A percentile compares a stretch with the other conserved stretches of the same genome.
These are phyloP conservation scores for Fusarium citri DNA, from an alignment of 2,329 filamentous ascomycete species.

Conservation along the genomic window DNA sequence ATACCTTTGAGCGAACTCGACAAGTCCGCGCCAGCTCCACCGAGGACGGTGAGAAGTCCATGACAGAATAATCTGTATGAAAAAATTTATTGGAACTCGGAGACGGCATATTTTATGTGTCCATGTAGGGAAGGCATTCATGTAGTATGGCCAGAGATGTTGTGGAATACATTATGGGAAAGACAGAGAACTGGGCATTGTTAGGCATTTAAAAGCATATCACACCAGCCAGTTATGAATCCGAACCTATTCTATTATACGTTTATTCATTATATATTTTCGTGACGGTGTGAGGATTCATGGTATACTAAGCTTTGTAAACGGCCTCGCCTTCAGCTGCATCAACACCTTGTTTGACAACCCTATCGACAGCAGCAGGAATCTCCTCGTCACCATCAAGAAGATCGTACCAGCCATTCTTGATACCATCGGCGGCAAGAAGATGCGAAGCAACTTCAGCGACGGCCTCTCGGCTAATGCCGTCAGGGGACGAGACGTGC, in stretches of 20 bases:
- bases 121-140: neutral
- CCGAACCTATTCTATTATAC: neutral
- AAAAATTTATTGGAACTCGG: neutral
- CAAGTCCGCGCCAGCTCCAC: slow-evolving; percentile 9
- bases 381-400: slow-evolving; percentile 64
- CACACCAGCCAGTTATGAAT: neutral
- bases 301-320: slow-evolving; percentile 36
- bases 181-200: neutral
- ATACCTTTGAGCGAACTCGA: slow-evolving; percentile 39
- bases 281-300: neutral
- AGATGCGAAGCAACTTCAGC: slow-evolving; percentile 68
- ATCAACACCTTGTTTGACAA: slow-evolving; percentile 62
- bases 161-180: neutral
- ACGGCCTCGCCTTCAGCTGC: slow-evolving; percentile 64
- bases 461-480: slow-evolving; percentile 67
- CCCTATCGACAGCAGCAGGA: slow-evolving; percentile 60
- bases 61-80: neutral
- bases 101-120: neutral
- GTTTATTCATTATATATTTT: neutral
- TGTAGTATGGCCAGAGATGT: neutral
- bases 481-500: slow-evolving; percentile 49
- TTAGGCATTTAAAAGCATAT: neutral
- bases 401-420: slow-evolving; percentile 67
- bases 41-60: slow-evolving; percentile 2
- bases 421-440: slow-evolving; percentile 61